Conservation (phyloP, 192 early-diverging fungal species). For the Allomyces macrogynus region DNA sequence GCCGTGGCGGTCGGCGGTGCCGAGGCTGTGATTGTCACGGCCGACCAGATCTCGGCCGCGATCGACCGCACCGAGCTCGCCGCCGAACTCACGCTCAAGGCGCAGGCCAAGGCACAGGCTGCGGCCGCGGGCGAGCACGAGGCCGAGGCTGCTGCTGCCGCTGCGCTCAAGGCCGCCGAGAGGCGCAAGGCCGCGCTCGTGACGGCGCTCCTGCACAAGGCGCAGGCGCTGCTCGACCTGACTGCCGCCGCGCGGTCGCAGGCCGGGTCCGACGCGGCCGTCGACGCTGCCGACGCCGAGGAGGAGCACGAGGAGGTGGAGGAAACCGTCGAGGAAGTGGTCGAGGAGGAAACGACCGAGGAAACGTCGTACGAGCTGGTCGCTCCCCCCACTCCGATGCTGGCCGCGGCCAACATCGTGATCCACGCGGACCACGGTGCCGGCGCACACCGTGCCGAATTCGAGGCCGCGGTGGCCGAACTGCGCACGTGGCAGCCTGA, state of each 20-base stretch:
- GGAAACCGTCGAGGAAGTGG: constrained; percentile 11
- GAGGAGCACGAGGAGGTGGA: constrained; percentile 59
- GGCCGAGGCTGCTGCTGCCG: constrained; percentile 18
- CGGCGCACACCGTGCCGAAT: constrained; percentile 12
- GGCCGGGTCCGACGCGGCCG: no score
- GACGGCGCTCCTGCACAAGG: background rate
- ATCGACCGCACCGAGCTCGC: constrained; percentile 42
- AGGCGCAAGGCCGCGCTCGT: constrained; percentile 23
- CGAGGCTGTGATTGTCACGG: constrained; percentile 23
- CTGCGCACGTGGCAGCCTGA: constrained; percentile 38
- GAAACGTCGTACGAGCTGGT: constrained; percentile 13
- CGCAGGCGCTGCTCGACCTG: background rate
- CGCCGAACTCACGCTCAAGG: constrained; percentile 36
- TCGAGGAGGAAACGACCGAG: no score
- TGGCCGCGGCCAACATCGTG: constrained; percentile 16
- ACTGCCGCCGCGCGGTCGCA: no score
- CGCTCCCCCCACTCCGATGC: constrained; percentile 16
- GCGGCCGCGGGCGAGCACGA: constrained; percentile 2
- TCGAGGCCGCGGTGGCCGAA: constrained; percentile 34
- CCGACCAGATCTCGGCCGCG: constrained; percentile 33
- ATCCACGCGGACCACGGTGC: constrained; percentile 6
- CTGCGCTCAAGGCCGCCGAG: constrained; percentile 20
- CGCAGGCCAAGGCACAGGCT: background rate
- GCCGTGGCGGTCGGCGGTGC: constrained; percentile 25
- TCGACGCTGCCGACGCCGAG: constrained; percentile 13